phyloP scores from a whole-genome alignment of 805 yeast species.

The Lipomyces kockii region DNA sequence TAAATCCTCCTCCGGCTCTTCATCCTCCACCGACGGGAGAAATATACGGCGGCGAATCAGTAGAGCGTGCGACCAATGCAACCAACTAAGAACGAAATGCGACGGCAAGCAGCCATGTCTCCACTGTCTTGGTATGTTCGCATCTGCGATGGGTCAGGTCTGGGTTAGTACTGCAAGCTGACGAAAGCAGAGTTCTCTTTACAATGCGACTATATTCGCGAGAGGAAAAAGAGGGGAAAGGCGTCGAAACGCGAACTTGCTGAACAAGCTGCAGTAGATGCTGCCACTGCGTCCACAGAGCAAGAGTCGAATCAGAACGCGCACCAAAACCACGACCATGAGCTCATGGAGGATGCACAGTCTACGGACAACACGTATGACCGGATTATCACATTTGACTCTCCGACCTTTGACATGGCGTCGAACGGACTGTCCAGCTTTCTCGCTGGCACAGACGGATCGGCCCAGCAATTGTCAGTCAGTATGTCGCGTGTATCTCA shows the following conservation, averaged over 20 bases:
- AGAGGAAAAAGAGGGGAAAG: conserved; percentile 53
- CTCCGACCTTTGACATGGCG: background rate
- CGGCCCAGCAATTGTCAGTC: background rate
- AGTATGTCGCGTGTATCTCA: background rate
- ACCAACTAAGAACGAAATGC: conserved; percentile 54
- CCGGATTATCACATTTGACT: background rate
- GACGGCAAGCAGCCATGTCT: conserved; percentile 54
- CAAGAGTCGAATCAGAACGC: background rate
- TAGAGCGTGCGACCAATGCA: conserved; percentile 56
- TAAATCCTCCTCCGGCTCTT: background rate
- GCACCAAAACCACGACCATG: background rate
- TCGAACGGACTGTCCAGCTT: background rate
- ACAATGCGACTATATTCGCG: conserved; percentile 50
- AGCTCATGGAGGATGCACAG: background rate
- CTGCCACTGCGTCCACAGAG: background rate
- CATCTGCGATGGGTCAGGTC: background rate
- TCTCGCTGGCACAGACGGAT: background rate
- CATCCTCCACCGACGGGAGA: background rate
- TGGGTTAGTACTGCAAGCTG: too few species aligned
- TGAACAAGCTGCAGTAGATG: conserved; percentile 14
- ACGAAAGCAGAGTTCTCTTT: conserved; percentile 29
- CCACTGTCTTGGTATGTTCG: conserved; percentile 47
- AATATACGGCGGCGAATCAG: conserved; percentile 19
- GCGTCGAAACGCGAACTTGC: conserved; percentile 22
- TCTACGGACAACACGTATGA: background rate